Conservation (phyloP, 176 grass and related monocot species). For the Saccharum spontaneum region DNA sequence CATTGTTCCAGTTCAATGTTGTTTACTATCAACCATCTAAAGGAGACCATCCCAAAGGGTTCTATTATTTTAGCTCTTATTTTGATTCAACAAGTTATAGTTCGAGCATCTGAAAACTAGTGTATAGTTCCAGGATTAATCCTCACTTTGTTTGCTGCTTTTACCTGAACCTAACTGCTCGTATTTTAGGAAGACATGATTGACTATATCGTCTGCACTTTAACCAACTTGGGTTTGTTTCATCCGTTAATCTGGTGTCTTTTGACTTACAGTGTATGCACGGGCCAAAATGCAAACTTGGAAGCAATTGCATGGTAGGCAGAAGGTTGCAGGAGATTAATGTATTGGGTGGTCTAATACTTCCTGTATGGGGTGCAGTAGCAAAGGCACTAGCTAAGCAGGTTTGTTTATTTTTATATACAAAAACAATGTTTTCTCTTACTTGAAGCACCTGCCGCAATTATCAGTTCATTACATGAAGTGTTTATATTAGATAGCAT, state of each 20-base stretch:
- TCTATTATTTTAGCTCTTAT: not conserved
- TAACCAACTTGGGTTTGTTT: slow-evolving; percentile 17
- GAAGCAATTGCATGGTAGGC: slow-evolving; percentile 79
- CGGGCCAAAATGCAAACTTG: slow-evolving; percentile 91
- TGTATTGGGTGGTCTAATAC: slow-evolving; percentile 86
- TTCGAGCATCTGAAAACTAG: not conserved
- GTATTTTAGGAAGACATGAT: not conserved
- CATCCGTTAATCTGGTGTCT: slow-evolving; percentile 9
- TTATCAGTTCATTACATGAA: not conserved
- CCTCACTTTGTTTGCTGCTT: not conserved
- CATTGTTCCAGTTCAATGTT: not conserved
- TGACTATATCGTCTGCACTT: not conserved
- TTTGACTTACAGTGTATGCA: slow-evolving; percentile 84
- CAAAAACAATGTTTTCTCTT: not conserved
- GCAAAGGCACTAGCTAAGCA: slow-evolving; percentile 85
- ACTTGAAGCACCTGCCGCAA: not conserved
- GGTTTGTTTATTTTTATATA: slow-evolving; percentile 26
- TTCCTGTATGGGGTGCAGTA: slow-evolving; percentile 84
- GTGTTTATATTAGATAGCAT: not conserved
- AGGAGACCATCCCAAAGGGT: not conserved
- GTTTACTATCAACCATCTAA: not conserved
- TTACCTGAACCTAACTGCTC: not conserved
- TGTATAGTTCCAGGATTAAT: not conserved
- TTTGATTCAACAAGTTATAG: slow-evolving; percentile 6
- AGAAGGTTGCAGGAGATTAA: slow-evolving; percentile 90